These are phyloP conservation scores for Ramalina peruviana DNA, from an alignment of 495 filamentous ascomycete genomes.

Conservation along the genomic window DNA sequence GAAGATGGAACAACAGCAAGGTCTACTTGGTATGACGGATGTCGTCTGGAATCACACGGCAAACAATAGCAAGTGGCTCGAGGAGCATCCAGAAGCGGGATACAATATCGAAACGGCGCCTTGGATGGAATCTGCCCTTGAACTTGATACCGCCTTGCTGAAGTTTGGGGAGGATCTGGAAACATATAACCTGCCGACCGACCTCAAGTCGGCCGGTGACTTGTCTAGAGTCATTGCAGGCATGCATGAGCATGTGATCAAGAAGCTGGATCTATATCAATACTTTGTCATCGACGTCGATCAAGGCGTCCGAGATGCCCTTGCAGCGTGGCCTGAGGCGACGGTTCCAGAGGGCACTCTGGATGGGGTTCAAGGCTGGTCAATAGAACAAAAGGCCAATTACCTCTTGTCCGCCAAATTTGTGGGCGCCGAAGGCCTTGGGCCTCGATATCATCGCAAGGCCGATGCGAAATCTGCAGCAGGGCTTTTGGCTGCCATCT, in stretches of 20 bases:
- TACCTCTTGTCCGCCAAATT: constrained; percentile 51
- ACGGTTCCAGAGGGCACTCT: constrained; percentile 33
- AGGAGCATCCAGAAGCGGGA: constrained; percentile 88
- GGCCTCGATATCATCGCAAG: constrained; percentile 58
- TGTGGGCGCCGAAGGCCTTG: constrained; percentile 52
- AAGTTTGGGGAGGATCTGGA: constrained; percentile 59
- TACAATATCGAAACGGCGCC: constrained; percentile 91
- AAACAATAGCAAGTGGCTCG: constrained; percentile 85
- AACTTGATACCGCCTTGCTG: constrained; percentile 73
- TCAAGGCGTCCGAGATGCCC: constrained; percentile 47
- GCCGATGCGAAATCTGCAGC: constrained; percentile 56
- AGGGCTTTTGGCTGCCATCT: constrained; percentile 50
- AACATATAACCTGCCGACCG: constrained; percentile 55
- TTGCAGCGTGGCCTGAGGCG: constrained; percentile 56
- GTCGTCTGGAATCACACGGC: constrained; percentile 99
- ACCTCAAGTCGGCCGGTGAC: constrained; percentile 55
- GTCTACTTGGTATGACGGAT: constrained; percentile 80
- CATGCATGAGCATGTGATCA: constrained; percentile 66
- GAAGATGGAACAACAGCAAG: constrained; percentile 73
- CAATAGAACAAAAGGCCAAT: constrained; percentile 45
- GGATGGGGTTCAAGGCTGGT: constrained; percentile 40
- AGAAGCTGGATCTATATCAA: constrained; percentile 72
- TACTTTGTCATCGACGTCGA: constrained; percentile 79
- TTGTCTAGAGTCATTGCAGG: constrained; percentile 73
- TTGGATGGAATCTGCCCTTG: constrained; percentile 77